Evolutionary conservation across 1,284 basidiomycete genomes (phyloP), one percentile per base, ranked within the genome.

Genomic region (Ceratobasidium sp.): DNA sequence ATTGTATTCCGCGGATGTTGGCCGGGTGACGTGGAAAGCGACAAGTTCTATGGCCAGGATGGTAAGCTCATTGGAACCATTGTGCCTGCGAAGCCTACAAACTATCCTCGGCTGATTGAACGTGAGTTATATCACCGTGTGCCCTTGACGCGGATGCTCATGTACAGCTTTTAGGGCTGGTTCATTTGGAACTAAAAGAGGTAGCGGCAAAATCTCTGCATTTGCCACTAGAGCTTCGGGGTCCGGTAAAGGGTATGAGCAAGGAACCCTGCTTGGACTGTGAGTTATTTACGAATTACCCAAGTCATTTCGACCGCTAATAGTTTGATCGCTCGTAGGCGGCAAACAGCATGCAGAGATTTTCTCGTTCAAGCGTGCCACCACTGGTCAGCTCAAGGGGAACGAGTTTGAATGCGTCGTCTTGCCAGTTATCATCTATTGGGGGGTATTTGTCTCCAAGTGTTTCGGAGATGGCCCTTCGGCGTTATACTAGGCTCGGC

Each of bases 1-100:
- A 87, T 87, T 23, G 83, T 88, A n/a, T 81, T 87, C 2, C 86
- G 87, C 3, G 88, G 88, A 0, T 88, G 83, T 82, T 89, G 87
- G 86, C 89, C 89, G 0, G 84, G 84, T 17, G 84, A 82, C 26
- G 81, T 83, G 39, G 82, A 84, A 58, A 81, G 79, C 8, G 39
- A 61, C 26, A 61, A 56, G 6, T 47, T 51, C 49, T 7, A 51
- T 20, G 20, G n/a, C 3, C 7, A 15, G 4, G n/a, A 7, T n/a
- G 20, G 49, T 20, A 20, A 7, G n/a, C 49, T n/a, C 7, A 23
- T 20, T 3, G 49, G n/a, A 8, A 23, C 3, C 3, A 51, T 51
- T 20, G 20, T 7, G 23, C 49, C 49, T 17, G 49, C 20, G 8
- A n/a, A 51, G 49, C 49, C 49, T 4, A 20, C 15, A 8, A 20